Conservation (phyloP, 2,329 filamentous ascomycete species). For the Aspergillus bombycis region DNA sequence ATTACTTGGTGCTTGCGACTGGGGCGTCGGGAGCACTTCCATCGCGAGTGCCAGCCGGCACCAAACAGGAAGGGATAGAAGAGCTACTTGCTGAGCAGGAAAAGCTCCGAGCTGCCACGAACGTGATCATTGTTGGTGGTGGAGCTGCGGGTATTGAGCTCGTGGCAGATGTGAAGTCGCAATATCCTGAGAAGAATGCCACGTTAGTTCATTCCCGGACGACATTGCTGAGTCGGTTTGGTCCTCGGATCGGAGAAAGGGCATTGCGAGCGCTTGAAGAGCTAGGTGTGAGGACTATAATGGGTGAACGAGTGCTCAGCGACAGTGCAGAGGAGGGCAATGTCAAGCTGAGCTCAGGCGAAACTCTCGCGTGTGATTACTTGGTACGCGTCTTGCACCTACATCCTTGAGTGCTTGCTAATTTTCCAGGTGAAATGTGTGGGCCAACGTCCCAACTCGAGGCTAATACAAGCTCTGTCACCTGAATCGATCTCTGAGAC, state of each 20-base stretch:
- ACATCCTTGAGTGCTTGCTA: background rate
- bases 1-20: constrained; percentile 61
- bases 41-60: constrained; percentile 50
- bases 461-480: constrained; percentile 50
- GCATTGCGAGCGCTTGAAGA: constrained; percentile 48
- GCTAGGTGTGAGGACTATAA: constrained; percentile 55
- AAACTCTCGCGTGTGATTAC: constrained; percentile 53
- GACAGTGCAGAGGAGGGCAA: constrained; percentile 38
- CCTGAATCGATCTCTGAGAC: constrained; percentile 50
- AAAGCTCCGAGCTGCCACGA: constrained; percentile 47
- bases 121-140: constrained; percentile 59
- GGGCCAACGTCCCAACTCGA: constrained; percentile 62
- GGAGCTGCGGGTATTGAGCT: constrained; percentile 66
- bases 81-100: constrained; percentile 53
- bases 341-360: constrained; percentile 52
- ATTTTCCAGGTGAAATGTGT: constrained; percentile 58
- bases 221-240: constrained; percentile 57
- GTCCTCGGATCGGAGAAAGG: constrained; percentile 42
- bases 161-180: constrained; percentile 61
- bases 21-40: constrained; percentile 55
- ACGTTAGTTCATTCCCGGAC: constrained; percentile 61
- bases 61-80: constrained; percentile 48
- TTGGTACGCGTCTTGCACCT: constrained; percentile 40
- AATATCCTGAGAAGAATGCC: constrained; percentile 60
- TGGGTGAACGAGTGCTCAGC: constrained; percentile 44